Conservation (phyloP, 2,329 filamentous ascomycete species). For the Corynespora cassiicola region DNA sequence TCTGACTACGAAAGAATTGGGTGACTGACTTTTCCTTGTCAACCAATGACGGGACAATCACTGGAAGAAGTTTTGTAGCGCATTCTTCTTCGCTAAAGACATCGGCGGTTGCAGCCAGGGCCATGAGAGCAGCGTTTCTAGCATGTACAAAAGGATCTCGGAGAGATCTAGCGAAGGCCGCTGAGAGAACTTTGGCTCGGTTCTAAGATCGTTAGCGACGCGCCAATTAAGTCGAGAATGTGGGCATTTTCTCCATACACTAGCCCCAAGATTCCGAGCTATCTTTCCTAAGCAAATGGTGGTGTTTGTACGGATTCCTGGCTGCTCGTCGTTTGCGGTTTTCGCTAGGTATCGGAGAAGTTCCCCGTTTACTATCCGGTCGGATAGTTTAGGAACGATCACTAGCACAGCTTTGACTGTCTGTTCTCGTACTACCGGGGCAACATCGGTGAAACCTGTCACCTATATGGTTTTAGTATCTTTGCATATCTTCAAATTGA, state of each 20-base stretch:
- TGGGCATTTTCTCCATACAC: constrained; percentile 46
- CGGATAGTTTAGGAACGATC: constrained; percentile 86
- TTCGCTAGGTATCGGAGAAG: constrained; percentile 89
- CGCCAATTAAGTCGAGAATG: neutral
- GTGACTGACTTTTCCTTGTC: constrained; percentile 84
- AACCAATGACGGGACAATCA: constrained; percentile 81
- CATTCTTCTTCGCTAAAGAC: constrained; percentile 90
- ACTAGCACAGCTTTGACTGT: constrained; percentile 93
- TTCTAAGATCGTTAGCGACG: constrained; percentile 60
- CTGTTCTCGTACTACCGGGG: constrained; percentile 91
- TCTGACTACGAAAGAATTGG: neutral
- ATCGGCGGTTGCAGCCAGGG: constrained; percentile 83
- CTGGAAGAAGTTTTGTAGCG: constrained; percentile 81
- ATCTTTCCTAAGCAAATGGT: constrained; percentile 98
- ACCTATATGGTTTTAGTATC: no score
- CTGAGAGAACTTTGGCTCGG: constrained; percentile 87
- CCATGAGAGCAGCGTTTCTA: constrained; percentile 85
- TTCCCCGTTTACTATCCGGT: constrained; percentile 92
- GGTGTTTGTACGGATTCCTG: constrained; percentile 95
- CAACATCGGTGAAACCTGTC: constrained; percentile 92
- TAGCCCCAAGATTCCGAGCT: constrained; percentile 80
- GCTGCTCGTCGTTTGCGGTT: constrained; percentile 96
- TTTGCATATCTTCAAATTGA: neutral
- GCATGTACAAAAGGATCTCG: constrained; percentile 95
- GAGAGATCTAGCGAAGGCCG: constrained; percentile 87